Conservation (phyloP, 495 filamentous ascomycete species). For the Neurospora sp. region DNA sequence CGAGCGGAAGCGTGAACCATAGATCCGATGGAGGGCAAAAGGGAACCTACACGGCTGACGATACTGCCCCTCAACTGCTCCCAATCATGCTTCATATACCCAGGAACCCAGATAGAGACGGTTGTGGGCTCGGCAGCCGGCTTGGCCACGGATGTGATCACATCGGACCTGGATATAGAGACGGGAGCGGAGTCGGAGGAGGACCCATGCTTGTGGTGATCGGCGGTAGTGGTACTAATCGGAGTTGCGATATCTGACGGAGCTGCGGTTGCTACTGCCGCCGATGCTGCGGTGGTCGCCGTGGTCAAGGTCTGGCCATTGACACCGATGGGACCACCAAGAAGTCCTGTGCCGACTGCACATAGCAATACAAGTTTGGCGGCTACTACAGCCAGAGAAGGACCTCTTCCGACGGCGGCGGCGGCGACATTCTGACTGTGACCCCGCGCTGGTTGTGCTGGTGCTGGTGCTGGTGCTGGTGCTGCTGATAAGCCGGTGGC, state of each 20-base stretch:
- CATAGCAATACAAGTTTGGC: neutral
- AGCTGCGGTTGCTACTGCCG: neutral
- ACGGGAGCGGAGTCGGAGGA: neutral
- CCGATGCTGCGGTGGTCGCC: neutral
- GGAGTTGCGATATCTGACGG: neutral
- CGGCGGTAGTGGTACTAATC: neutral
- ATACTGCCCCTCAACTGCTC: constrained; percentile 26
- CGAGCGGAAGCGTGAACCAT: neutral
- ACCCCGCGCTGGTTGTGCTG: neutral
- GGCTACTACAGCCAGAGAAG: neutral
- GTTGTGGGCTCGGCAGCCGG: constrained; percentile 12
- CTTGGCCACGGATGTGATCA: neutral
- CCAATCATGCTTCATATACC: constrained; percentile 21
- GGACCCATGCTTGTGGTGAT: neutral
- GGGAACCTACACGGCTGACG: constrained; percentile 21
- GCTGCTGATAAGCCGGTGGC: neutral
- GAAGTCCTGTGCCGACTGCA: neutral
- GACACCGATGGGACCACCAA: neutral
- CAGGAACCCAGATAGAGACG: constrained; percentile 28
- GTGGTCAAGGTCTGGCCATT: neutral
- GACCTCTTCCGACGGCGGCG: neutral
- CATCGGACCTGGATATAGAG: neutral
- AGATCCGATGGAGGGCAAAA: neutral
- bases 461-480: neutral
- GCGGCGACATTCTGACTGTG: neutral